Conservation (phyloP, 2,329 filamentous ascomycete genomes). For the Trichoderma gracile region DNA sequence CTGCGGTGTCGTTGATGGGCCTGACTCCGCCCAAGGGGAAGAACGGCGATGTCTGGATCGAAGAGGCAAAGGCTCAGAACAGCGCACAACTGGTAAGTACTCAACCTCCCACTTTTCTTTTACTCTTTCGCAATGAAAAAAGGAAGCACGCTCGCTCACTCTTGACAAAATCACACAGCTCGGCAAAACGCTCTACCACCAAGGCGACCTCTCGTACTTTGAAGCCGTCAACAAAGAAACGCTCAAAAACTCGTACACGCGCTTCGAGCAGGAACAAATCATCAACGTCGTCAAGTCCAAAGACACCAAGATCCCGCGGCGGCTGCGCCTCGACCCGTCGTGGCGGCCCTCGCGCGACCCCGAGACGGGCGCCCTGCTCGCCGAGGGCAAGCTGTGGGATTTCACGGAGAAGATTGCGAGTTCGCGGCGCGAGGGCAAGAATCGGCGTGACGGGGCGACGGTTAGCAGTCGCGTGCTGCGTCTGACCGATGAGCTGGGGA, state of each 20-base stretch:
- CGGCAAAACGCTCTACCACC: conserved; percentile 95
- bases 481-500: conserved; percentile 73
- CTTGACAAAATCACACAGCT: conserved; percentile 51
- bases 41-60: conserved; percentile 74
- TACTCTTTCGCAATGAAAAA: background rate
- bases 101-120: background rate
- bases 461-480: conserved; percentile 79
- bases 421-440: conserved; percentile 88
- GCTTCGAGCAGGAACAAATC: conserved; percentile 90
- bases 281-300: conserved; percentile 71
- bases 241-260: conserved; percentile 85
- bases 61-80: conserved; percentile 74
- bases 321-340: conserved; percentile 68
- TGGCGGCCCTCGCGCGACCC: conserved; percentile 73
- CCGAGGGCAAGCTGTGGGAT: conserved; percentile 81
- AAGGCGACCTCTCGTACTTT: conserved; percentile 95
- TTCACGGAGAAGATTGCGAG: conserved; percentile 87
- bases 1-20: conserved; percentile 83
- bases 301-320: conserved; percentile 60
- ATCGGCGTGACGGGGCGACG: conserved; percentile 87
- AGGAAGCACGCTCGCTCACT: background rate
- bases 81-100: conserved; percentile 72
- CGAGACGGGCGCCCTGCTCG: conserved; percentile 59
- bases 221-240: conserved; percentile 99
- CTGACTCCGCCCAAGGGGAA: conserved; percentile 68